These are phyloP conservation scores for Boletus edulis DNA, from an alignment of 768 basidiomycete genomes.

Conservation along the genomic window DNA sequence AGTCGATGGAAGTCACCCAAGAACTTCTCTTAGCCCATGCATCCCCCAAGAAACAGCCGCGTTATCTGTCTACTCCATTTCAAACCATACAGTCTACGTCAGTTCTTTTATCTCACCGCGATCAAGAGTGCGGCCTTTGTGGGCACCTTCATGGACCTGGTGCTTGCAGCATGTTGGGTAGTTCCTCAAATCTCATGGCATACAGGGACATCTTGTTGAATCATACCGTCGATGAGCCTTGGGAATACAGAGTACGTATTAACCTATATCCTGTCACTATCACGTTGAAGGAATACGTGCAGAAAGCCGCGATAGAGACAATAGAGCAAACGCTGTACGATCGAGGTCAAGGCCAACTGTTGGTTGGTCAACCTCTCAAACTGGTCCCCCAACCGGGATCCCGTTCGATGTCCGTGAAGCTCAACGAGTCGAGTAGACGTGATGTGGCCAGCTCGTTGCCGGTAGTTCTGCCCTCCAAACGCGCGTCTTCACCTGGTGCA, in stretches of 20 bases:
- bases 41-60: conserved; percentile 4
- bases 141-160: conserved; percentile 47
- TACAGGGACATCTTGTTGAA: conserved; percentile 66
- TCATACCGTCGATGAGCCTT: conserved; percentile 63
- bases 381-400: conserved; percentile 40
- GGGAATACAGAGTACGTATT: conserved; percentile 56
- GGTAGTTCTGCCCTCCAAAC: conserved; percentile 32
- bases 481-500: conserved; percentile 32
- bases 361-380: conserved; percentile 63
- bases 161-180: conserved; percentile 62
- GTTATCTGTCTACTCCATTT: neutral
- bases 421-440: neutral
- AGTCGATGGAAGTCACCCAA: conserved; percentile 17
- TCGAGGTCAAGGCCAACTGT: conserved; percentile 54
- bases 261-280: neutral
- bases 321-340: conserved; percentile 64
- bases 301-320: conserved; percentile 64
- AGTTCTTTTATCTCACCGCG: conserved; percentile 2
- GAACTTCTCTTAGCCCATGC: neutral
- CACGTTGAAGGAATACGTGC: conserved; percentile 10
- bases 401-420: conserved; percentile 15
- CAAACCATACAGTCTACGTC: conserved; percentile 1
- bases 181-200: conserved; percentile 63
- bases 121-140: conserved; percentile 59
- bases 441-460: neutral